These are phyloP conservation scores for Amanita exitialis DNA, from an alignment of 768 basidiomycete species.

Conservation along the genomic window DNA sequence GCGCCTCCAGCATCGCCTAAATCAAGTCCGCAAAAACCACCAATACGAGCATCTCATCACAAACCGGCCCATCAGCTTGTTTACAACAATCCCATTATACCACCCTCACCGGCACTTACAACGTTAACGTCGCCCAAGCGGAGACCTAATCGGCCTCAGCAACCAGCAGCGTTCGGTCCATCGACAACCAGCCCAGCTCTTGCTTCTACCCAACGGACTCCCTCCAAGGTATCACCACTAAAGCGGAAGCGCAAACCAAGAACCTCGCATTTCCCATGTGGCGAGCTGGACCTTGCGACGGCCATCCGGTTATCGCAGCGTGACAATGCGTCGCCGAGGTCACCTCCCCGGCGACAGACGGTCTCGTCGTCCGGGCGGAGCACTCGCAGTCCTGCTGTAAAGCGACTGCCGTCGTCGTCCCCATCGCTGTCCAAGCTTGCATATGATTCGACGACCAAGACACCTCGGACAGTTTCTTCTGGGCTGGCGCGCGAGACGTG, in stretches of 20 bases:
- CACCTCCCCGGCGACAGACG: neutral
- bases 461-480: neutral
- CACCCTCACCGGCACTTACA: neutral
- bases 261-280: neutral
- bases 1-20: too few relatives aligned
- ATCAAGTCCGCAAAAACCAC: too few relatives aligned
- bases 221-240: neutral
- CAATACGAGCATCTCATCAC: neutral
- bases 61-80: neutral
- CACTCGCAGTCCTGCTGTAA: neutral
- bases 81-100: neutral
- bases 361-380: neutral
- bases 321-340: neutral
- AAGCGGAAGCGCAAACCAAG: neutral
- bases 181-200: neutral
- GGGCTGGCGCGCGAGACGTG: too few relatives aligned
- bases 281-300: neutral
- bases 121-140: neutral
- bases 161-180: neutral
- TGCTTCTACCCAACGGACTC: neutral
- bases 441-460: neutral
- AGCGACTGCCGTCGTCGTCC: neutral
- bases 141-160: neutral
- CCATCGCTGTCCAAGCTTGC: neutral
- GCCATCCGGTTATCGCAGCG: conserved; percentile 3